Conservation (phyloP, 2,329 filamentous ascomycete species). For the Bipolaris sorokiniana region DNA sequence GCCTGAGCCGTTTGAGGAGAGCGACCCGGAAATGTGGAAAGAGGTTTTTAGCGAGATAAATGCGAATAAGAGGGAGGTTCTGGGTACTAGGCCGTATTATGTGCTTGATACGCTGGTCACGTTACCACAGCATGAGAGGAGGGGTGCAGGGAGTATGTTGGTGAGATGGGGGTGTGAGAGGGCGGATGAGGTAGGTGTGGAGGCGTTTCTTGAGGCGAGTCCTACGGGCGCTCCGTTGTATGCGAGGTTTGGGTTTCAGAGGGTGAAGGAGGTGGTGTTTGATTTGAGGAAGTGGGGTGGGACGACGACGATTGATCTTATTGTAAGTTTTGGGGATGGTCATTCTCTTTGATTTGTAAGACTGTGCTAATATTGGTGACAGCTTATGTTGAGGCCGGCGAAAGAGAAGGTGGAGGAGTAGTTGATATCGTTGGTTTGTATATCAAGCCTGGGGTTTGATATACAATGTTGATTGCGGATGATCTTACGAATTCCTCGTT, state of each 20-base stretch:
- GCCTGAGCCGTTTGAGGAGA: slow-evolving; percentile 39
- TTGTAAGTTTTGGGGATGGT: slow-evolving; percentile 30
- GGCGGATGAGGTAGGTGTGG: slow-evolving; percentile 41
- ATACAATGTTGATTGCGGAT: no score
- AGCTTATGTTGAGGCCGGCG: no score
- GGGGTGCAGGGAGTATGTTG: slow-evolving; percentile 44
- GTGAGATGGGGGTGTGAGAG: slow-evolving; percentile 40
- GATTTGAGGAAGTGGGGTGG: slow-evolving; percentile 41
- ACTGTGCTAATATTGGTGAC: no score
- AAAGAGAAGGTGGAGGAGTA: no score
- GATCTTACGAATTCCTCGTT: no score
- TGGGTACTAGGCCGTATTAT: slow-evolving; percentile 35
- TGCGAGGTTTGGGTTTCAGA: slow-evolving; percentile 39
- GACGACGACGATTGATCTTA: slow-evolving; percentile 34
- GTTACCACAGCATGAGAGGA: slow-evolving; percentile 35
- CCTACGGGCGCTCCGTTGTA: slow-evolving; percentile 45
- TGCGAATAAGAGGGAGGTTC: slow-evolving; percentile 31
- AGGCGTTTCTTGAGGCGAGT: slow-evolving; percentile 44
- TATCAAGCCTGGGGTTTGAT: no score
- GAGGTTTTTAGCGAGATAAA: slow-evolving; percentile 32
- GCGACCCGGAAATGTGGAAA: slow-evolving; percentile 30
- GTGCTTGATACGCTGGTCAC: slow-evolving; percentile 43
- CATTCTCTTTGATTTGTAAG: no score
- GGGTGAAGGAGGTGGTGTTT: slow-evolving; percentile 33
- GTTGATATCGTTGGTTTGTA: no score